Percentiles rank a stretch among this genome's conserved stretches.
These are phyloP conservation scores for Fagus crenata DNA, from an alignment of 306 rosid genomes.

Conservation along the genomic window DNA sequence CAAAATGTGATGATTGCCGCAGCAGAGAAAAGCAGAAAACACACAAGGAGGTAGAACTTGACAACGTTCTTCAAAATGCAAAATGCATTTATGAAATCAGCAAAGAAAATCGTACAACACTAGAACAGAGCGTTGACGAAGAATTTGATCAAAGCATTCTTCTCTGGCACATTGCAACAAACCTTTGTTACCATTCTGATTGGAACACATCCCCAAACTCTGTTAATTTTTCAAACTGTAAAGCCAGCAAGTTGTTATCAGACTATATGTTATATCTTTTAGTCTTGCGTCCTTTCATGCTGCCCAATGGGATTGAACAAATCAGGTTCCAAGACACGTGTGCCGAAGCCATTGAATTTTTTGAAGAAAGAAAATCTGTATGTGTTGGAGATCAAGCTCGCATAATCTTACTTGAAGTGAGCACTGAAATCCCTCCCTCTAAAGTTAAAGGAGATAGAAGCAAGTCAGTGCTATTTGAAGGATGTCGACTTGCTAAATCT, in stretches of 20 bases:
- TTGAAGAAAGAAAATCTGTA: constrained; percentile 16
- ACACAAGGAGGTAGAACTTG: too few species aligned
- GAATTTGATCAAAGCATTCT: too few species aligned
- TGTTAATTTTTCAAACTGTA: neutral
- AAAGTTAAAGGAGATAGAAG: constrained; percentile 35
- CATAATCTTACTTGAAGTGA: neutral
- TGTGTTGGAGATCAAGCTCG: neutral
- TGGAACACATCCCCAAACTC: too few species aligned
- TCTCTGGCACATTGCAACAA: too few species aligned
- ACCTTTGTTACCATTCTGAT: too few species aligned
- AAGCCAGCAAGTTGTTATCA: constrained; percentile 24
- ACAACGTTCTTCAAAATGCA: too few species aligned
- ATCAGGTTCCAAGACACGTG: constrained; percentile 42
- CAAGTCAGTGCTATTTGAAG: constrained; percentile 37
- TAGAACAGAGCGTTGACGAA: too few species aligned
- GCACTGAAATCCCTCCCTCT: constrained; percentile 25
- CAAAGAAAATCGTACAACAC: too few species aligned
- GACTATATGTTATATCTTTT: constrained; percentile 35
- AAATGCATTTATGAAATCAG: too few species aligned
- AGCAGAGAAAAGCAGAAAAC: too few species aligned
- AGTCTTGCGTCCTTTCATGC: constrained; percentile 29
- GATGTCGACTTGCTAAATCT: constrained; percentile 14
- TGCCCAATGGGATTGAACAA: constrained; percentile 36
- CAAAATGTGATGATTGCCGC: too few species aligned
- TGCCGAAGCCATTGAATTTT: constrained; percentile 33